Evolutionary conservation across 805 yeast genomes (phyloP), one percentile per base, ranked within the genome.

Genomic region (Saccharomyces mikatae): DNA sequence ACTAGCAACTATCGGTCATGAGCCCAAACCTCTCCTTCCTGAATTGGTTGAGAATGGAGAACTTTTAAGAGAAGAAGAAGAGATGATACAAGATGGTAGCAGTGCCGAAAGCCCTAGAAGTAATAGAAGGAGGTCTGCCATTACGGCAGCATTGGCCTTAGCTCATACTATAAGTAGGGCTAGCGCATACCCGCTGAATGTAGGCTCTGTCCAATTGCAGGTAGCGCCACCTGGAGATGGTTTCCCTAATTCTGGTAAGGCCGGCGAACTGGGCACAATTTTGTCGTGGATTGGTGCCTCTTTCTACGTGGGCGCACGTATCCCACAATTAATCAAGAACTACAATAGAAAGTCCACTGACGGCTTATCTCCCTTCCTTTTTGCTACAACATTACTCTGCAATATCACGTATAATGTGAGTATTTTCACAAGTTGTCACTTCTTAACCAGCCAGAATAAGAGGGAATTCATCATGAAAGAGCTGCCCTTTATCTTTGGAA

Each of bases 321-420:
- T 89, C 49, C 98, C 98, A 1, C 98, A 91, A 66, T 73, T 91
- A 51, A 72, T 78, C 65, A 89, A 87, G 67, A 91, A 91, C 70
- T 84, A 81, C 66, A 62, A 73, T 52, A 76, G 96, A 44, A 87
- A 87, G 66, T 87, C 96, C 0, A 94, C 95, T 0, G 84, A 86
- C 32, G 97, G 97, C 2, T 75, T 90, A 2, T 87, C 97, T 1
- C 89, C 95, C 24, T 69, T 87, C 48, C 74, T 90, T 26, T 91
- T 91, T 68, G 80, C 80, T 10, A 81, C 92, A 21, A 96, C 97
- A 0, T 73, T 91, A 47, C 52, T 81, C 26, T 96, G 96, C 3
- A 92, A 92, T 68, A 60, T 83, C 41, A 79, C 89, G 1, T 91
- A 92, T 68, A 81, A 94, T 0, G 60, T 81, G 6, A 86, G 96